Percentiles rank a stretch among this genome's conserved stretches.
Evolutionary conservation across 495 filamentous ascomycete genomes (phyloP).

Genomic region (Xylaria bambusicola): DNA sequence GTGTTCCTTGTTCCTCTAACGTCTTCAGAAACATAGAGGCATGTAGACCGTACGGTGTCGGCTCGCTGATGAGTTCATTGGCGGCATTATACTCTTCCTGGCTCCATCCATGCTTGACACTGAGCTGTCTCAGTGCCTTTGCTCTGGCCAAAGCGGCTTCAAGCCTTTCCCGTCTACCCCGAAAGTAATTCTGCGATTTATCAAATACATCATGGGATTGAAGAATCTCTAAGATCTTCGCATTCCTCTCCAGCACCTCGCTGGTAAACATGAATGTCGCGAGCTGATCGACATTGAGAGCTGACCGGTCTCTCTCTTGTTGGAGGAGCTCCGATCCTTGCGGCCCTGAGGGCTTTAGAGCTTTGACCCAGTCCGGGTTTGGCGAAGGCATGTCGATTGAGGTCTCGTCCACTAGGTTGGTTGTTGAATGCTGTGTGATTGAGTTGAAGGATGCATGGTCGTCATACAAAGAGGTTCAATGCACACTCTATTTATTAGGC

Average conservation of each 20-base stretch:
- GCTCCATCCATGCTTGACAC: constrained; percentile 63
- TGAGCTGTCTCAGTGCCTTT: constrained; percentile 66
- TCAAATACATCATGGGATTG: constrained; percentile 65
- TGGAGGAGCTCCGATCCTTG: constrained; percentile 62
- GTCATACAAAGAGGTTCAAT: too few species aligned
- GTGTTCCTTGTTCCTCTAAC: constrained; percentile 67
- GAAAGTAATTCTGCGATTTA: constrained; percentile 68
- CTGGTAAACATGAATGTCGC: constrained; percentile 63
- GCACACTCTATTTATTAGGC: too few species aligned
- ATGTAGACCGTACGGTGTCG: constrained; percentile 68
- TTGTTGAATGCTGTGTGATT: too few species aligned
- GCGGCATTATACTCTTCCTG: constrained; percentile 61
- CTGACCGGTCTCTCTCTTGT: constrained; percentile 61
- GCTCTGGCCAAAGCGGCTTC: constrained; percentile 61
- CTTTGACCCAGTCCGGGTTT: constrained; percentile 62
- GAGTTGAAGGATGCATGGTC: too few species aligned
- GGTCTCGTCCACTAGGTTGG: too few species aligned
- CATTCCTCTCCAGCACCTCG: constrained; percentile 55
- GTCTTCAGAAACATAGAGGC: constrained; percentile 69
- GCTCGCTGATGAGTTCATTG: constrained; percentile 63
- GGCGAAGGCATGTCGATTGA: background rate
- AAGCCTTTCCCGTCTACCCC: constrained; percentile 64
- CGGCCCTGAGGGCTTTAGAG: constrained; percentile 60
- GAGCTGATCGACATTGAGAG: constrained; percentile 41
- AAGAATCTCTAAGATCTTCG: constrained; percentile 56